These are phyloP conservation scores for Orbilia ellipsospora DNA, from an alignment of 2,329 filamentous ascomycete species.

Conservation along the genomic window DNA sequence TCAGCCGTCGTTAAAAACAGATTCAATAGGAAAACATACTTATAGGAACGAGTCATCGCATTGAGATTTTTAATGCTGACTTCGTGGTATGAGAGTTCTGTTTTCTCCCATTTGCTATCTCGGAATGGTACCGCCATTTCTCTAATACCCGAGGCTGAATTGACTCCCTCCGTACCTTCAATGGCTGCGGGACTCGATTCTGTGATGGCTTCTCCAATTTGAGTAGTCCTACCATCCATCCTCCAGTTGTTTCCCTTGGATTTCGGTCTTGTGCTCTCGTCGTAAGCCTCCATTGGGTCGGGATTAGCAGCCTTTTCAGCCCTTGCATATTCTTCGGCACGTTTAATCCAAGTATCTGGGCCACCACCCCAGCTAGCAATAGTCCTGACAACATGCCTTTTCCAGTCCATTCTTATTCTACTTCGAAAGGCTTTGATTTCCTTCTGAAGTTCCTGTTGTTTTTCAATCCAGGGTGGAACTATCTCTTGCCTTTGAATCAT, in stretches of 20 bases:
- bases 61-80: constrained; percentile 84
- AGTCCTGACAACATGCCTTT: constrained; percentile 79
- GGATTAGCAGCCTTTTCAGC: constrained; percentile 78
- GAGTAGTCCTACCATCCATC: constrained; percentile 41
- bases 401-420: constrained; percentile 84
- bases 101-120: constrained; percentile 78
- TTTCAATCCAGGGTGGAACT: constrained; percentile 98
- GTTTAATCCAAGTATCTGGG: constrained; percentile 76
- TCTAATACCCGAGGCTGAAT: constrained; percentile 3
- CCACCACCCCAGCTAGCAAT: constrained; percentile 82
- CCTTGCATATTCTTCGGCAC: constrained; percentile 78
- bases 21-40: constrained; percentile 63
- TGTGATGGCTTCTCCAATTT: constrained; percentile 62
- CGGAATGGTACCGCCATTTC: constrained; percentile 72
- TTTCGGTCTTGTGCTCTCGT: constrained; percentile 33
- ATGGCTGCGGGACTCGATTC: neutral
- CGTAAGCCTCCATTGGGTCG: constrained; percentile 66
- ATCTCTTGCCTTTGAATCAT: constrained; percentile 97
- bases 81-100: constrained; percentile 79
- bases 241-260: constrained; percentile 18
- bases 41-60: constrained; percentile 83
- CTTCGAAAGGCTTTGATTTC: constrained; percentile 76
- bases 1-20: neutral
- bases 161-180: neutral
- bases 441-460: constrained; percentile 87